Base-by-base conservation (phyloP, 2,329 filamentous ascomycete genomes). In the Fusarium tuaranense region DNA sequence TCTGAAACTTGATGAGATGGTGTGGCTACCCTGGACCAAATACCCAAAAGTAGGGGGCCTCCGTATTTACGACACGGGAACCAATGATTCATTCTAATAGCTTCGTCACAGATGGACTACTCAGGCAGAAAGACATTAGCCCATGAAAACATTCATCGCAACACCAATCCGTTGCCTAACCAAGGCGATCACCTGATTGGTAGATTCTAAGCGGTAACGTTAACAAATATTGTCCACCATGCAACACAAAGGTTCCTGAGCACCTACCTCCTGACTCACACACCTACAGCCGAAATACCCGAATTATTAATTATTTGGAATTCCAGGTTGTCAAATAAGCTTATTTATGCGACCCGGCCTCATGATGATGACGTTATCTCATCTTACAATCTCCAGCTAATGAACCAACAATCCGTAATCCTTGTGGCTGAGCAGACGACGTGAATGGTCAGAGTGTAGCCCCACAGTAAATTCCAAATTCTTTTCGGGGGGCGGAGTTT, bases 361-460 rank as follows among this genome's bases (percentile, higher is more conserved):
- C 27, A 30, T 6, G 48, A 30, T 53, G 48, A 53, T 53, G 48
- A 53, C 48, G 48, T 30, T 30, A 30, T 53, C 48, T 53, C 48
- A 53, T 53, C 48, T 53, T 32, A 53, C 14, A 10, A 7, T 30
- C 16, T 7, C 25, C 48, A 53, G 4, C 48, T 30, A 53, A 53
- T 53, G 48, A 53, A 53, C 48, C 48, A 53, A 53, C 48, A 53
- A 53, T 30, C 48, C 48, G 48, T 53, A 53, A 53, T 48, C 48
- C 48, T 53, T 53, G 48, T 53, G 48, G 48, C 48, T 53, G 48
- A 53, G 48, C 25, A 6, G 16, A 7, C 5, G 25, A 53, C 9
- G 10, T 13, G 48, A 53, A 16, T 53, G 25, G 48, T 53, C 27
- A 53, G 1, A 30, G 8, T 5, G 1, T 1, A 3, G 48, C n/a